These are phyloP conservation scores for Histomonas meleagridis DNA, from an alignment of 208 protist genomes.

Conservation along the genomic window DNA sequence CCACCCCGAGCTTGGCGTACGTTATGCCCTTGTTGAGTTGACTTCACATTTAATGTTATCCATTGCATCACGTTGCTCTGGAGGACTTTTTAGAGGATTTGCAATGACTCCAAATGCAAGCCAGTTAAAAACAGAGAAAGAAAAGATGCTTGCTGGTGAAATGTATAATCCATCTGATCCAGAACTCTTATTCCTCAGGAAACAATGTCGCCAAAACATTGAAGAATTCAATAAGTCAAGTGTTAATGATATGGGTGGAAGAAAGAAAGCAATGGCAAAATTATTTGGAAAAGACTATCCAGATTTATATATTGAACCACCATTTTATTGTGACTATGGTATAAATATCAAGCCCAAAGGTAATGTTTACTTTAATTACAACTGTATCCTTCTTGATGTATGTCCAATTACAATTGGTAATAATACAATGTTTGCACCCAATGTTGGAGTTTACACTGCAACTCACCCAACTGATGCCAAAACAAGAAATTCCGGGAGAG, in stretches of 20 bases:
- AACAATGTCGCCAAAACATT: constrained; percentile 44
- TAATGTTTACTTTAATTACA: constrained; percentile 58
- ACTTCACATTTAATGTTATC: no score
- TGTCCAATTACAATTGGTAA: constrained; percentile 58
- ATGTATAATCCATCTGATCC: constrained; percentile 48
- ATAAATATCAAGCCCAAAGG: constrained; percentile 57
- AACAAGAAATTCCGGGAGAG: constrained; percentile 37
- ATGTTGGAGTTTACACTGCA: constrained; percentile 60
- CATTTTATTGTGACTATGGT: constrained; percentile 64
- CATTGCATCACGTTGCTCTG: no score
- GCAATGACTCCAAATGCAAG: no score
- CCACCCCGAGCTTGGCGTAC: no score
- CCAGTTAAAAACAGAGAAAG: neutral
- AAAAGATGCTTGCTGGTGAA: constrained; percentile 55
- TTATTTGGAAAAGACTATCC: constrained; percentile 35
- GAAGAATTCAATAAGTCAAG: constrained; percentile 42
- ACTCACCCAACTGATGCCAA: constrained; percentile 57
- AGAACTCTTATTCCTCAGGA: constrained; percentile 44
- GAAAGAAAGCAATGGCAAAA: neutral
- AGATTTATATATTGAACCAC: constrained; percentile 52
- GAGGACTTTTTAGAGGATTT: no score
- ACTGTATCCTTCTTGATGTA: constrained; percentile 61
- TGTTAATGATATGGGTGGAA: constrained; percentile 36
- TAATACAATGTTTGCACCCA: constrained; percentile 55
- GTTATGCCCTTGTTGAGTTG: no score